Percentiles rank a stretch among this genome's conserved stretches.
phyloP scores from a whole-genome alignment of 164 flowering plant genomes.

The Aristolochia fimbriata region DNA sequence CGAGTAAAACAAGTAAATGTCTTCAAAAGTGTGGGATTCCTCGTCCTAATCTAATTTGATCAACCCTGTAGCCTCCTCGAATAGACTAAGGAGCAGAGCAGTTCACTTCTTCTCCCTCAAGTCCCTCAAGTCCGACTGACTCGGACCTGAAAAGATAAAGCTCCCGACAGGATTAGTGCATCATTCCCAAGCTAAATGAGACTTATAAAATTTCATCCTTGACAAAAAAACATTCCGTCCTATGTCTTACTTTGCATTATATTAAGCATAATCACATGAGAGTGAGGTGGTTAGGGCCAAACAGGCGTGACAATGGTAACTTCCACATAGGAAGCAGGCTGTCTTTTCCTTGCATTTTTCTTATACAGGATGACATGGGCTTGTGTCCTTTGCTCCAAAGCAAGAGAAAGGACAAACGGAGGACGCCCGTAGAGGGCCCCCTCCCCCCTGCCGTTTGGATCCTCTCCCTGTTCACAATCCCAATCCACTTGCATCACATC shows the following conservation, averaged over 20 bases:
- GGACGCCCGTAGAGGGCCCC: background rate
- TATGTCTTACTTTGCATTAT: constrained; percentile 5
- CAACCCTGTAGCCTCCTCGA: no score
- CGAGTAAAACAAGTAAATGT: no score
- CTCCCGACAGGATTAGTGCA: constrained; percentile 6
- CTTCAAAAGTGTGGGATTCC: no score
- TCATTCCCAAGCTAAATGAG: constrained; percentile 1
- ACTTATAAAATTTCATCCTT: background rate
- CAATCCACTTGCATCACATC: background rate
- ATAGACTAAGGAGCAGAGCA: background rate
- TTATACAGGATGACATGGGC: background rate
- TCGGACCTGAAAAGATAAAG: background rate
- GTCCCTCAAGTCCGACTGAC: background rate
- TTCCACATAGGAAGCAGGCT: constrained; percentile 9
- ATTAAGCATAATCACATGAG: constrained; percentile 4
- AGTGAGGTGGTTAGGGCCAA: constrained; percentile 13
- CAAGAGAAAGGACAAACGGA: background rate
- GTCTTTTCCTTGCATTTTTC: constrained; percentile 5
- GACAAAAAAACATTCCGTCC: background rate
- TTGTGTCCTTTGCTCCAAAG: background rate
- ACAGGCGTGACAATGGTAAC: constrained; percentile 6
- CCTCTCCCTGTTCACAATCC: background rate
- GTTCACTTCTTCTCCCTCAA: background rate
- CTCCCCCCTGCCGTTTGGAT: background rate
- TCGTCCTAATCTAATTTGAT: background rate